Percentiles rank a stretch among this genome's conserved stretches.
Conservation (phyloP, 2,329 filamentous ascomycete species). For the Oidium heveae region DNA sequence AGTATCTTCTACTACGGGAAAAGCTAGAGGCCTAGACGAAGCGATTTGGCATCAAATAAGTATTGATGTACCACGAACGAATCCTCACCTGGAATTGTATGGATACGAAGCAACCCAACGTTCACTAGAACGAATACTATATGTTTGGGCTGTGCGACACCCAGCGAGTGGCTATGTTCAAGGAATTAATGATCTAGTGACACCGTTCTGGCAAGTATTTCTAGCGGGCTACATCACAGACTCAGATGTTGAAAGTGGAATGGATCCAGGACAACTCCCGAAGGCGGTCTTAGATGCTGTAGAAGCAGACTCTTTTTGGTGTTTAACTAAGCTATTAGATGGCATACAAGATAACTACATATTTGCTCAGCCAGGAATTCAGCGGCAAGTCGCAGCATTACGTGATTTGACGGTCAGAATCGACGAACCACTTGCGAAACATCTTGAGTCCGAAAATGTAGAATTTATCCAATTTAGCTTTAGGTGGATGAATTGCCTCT, state of each 20-base stretch:
- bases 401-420: conserved; percentile 81
- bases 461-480: conserved; percentile 99
- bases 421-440: conserved; percentile 58
- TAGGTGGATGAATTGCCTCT: conserved; percentile 96
- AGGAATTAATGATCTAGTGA: conserved; percentile 94
- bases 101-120: conserved; percentile 88
- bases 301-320: conserved; percentile 97
- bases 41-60: conserved; percentile 99
- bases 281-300: conserved; percentile 82
- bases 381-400: conserved; percentile 71
- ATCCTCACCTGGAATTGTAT: conserved; percentile 86
- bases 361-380: conserved; percentile 87
- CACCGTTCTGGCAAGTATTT: conserved; percentile 96
- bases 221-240: conserved; percentile 88
- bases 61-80: conserved; percentile 89
- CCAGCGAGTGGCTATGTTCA: conserved; percentile 95
- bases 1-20: conserved; percentile 18
- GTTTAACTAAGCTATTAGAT: conserved; percentile 88
- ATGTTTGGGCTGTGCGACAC: conserved; percentile 93
- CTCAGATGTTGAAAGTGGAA: conserved; percentile 69
- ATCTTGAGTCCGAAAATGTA: conserved; percentile 72
- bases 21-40: conserved; percentile 56
- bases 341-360: conserved; percentile 99
- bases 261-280: conserved; percentile 90
- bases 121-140: conserved; percentile 80